Evolutionary conservation across 2,329 filamentous ascomycete species (phyloP), one percentile per base, ranked within the genome.

Genomic region (Colletotrichum endophyticum): DNA sequence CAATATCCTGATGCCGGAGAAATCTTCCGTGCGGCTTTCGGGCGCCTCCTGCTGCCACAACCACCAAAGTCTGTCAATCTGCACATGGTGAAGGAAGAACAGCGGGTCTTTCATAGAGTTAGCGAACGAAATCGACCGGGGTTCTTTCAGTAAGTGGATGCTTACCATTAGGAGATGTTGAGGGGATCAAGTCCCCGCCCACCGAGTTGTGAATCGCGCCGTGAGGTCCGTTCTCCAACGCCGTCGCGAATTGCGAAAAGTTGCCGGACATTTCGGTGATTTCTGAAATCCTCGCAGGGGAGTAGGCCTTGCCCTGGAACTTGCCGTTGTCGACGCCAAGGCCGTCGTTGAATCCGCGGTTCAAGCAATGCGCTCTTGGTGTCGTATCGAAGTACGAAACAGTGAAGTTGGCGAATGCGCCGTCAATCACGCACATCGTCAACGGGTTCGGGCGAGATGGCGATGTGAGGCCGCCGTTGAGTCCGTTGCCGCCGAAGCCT

Each of bases 401-500:
- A 19, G 73, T 27, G 12, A 83, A 64, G 22, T 78, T 64, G 11
- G 77, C 73, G 44, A 84, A 82, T 5, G 81, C 81, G 4, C 81
- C 82, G 22, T 79, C 71, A 4, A n/a, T 70, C 6, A 78, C 67
- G 75, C 76, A 72, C 61, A 30, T 61, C 28, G 27, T 19, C 30
- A 67, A 16, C 12, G 70, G 66, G 27, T 78, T 78, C 8, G 77
- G 68, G n/a, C 53, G 63, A 16, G 70, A 68, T 62, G 15, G 71
- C 28, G 73, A 67, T 0, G 25, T 30, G 5, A 53, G 30, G 9
- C 69, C 69, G 30, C 69, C 69, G 30, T 72, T 57, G 2, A 67
- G 63, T 11, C 83, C 83, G 70, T 83, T 79, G 27, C 81, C 80
- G 9, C 83, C 83, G 70, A 85, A 85, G 25, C 83, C 84, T 16